Base-by-base conservation (phyloP, 495 filamentous ascomycete species). In the Aspergillus carlsbadensis region DNA sequence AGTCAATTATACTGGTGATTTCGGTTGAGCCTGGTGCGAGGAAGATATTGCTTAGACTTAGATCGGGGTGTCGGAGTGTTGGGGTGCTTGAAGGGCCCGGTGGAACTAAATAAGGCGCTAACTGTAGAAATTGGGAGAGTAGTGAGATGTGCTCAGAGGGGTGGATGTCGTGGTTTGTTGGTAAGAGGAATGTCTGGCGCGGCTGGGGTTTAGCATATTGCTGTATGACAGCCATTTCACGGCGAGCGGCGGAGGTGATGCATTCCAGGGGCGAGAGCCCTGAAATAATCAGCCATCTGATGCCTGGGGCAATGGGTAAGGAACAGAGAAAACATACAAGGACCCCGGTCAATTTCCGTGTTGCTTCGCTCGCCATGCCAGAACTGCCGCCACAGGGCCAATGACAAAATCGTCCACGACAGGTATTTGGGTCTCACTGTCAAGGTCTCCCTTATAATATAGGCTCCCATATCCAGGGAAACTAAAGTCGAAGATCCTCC, bases 401-500 rank as follows among this genome's bases (percentile, higher is more conserved):
- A 77, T 66, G 54, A 54, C 68, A 33, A 75, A 74, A 47, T 66
- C 56, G 13, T 63, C 56, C 40, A 60, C 62, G 68, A 55, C 41
- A 66, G 65, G 40, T n/a, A n/a, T n/a, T n/a, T n/a, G n/a, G n/a
- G n/a, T n/a, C n/a, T n/a, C n/a, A n/a, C n/a, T n/a, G n/a, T n/a
- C n/a, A n/a, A 40, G 34, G 56, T 67, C 61, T 34, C 51, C 46
- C 35, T 58, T 63, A 59, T 72, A 60, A 64, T 76, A 79, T 52
- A 78, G 54, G 48, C 68, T 72, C 41, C 75, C 70, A 58, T 70
- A 66, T 2, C 63, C 68, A 39, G 70, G 67, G 54, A 79, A 65
- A 40, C 40, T 41, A 46, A 71, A n/a, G n/a, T n/a, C n/a, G n/a
- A n/a, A n/a, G n/a, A n/a, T n/a, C n/a, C 60, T 70, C 58, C 54